phyloP scores from a whole-genome alignment of 2,329 filamentous ascomycete species.

The Aspergillus sp. region DNA sequence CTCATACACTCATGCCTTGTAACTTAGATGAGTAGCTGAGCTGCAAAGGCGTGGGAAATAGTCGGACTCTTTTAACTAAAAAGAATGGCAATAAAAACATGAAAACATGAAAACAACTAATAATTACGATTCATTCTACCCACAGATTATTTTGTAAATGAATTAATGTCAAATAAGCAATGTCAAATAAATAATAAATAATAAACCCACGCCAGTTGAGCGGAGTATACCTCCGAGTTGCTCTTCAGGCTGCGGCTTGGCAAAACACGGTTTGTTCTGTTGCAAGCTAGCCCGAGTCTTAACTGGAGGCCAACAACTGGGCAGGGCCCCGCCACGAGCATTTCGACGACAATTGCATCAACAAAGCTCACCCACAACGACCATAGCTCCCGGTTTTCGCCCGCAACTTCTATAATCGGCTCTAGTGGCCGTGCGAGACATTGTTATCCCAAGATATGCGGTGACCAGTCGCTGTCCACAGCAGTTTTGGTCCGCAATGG shows the following conservation, averaged over 20 bases:
- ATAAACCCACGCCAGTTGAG: background rate
- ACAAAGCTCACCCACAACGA: background rate
- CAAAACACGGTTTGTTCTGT: constrained; percentile 4
- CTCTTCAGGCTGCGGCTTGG: constrained; percentile 9
- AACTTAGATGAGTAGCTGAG: too few species aligned
- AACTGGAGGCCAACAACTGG: background rate
- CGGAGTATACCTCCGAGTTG: background rate
- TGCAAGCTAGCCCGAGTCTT: background rate
- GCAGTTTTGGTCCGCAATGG: constrained; percentile 41
- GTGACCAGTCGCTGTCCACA: constrained; percentile 27
- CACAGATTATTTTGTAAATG: too few species aligned
- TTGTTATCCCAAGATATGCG: constrained; percentile 29
- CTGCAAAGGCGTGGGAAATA: too few species aligned
- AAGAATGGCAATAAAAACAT: too few species aligned
- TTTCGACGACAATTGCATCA: background rate
- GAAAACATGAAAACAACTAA: too few species aligned
- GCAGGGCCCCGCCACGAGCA: background rate
- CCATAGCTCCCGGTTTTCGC: background rate
- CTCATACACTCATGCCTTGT: too few species aligned
- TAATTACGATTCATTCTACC: too few species aligned
- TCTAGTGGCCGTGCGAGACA: constrained; percentile 2
- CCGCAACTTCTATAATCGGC: background rate
- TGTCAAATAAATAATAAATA: too few species aligned
- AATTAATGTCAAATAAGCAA: too few species aligned
- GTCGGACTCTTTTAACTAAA: too few species aligned